Evolutionary conservation across 1,284 basidiomycete genomes (phyloP).

Genomic region (Schizophyllum commune): DNA sequence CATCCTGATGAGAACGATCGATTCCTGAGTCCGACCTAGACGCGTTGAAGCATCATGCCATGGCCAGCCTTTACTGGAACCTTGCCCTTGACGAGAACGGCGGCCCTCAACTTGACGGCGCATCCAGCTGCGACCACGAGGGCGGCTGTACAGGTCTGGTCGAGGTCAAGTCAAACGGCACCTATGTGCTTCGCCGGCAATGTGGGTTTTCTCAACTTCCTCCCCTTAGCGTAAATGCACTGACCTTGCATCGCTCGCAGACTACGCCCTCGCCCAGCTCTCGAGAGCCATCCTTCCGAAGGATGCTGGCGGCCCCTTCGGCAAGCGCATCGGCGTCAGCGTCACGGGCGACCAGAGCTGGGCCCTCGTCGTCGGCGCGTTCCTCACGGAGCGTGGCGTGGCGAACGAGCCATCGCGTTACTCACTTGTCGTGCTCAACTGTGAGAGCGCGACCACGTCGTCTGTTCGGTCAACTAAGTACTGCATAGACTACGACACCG

Average conservation of each 20-base stretch:
- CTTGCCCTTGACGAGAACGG: constrained; percentile 53
- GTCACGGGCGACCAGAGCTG: constrained; percentile 50
- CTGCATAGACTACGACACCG: constrained; percentile 37
- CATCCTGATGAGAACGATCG: not conserved
- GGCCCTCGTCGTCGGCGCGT: constrained; percentile 58
- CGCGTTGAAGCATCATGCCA: constrained; percentile 27
- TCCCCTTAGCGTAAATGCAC: not conserved
- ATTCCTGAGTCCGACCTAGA: constrained; percentile 14
- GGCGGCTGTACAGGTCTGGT: constrained; percentile 60
- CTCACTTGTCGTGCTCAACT: constrained; percentile 64
- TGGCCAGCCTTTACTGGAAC: constrained; percentile 58
- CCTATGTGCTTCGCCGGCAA: constrained; percentile 63
- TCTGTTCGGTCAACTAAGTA: not conserved
- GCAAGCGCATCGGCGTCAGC: constrained; percentile 55
- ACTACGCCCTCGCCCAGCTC: constrained; percentile 67
- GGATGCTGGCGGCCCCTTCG: constrained; percentile 60
- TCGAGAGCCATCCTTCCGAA: constrained; percentile 68
- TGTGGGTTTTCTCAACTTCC: constrained; percentile 31
- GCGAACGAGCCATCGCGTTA: constrained; percentile 55
- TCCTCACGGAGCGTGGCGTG: constrained; percentile 48
- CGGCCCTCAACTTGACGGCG: constrained; percentile 54
- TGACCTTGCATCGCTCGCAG: constrained; percentile 23
- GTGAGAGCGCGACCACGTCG: constrained; percentile 25
- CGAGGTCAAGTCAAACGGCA: constrained; percentile 54
- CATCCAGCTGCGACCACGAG: constrained; percentile 41